Conservation (phyloP, 2,329 filamentous ascomycete species). For the Teratosphaeria epicoccoides region DNA sequence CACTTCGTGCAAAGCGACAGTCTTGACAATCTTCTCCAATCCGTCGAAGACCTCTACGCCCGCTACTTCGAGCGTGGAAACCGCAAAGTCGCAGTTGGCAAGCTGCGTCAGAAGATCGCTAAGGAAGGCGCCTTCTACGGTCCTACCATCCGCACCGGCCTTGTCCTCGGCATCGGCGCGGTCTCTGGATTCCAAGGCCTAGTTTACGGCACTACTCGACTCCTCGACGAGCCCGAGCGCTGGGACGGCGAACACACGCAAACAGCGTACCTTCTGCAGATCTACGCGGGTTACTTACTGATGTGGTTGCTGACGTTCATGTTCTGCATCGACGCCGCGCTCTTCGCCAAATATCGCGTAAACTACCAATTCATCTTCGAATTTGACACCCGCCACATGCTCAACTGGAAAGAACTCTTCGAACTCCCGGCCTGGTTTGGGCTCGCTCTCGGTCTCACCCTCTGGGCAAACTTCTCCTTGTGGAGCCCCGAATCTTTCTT, state of each 20-base stretch:
- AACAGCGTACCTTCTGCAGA: slow-evolving; percentile 38
- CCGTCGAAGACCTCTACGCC: slow-evolving; percentile 83
- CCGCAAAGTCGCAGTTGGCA: slow-evolving; percentile 79
- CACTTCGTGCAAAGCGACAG: slow-evolving; percentile 88
- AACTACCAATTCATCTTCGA: slow-evolving; percentile 90
- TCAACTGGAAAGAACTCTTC: slow-evolving; percentile 82
- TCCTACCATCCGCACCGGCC: slow-evolving; percentile 49
- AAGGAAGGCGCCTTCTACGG: slow-evolving; percentile 49
- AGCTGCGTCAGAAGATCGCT: slow-evolving; percentile 63
- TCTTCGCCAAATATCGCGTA: slow-evolving; percentile 77
- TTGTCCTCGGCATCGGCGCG: slow-evolving; percentile 31
- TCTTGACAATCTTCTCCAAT: slow-evolving; percentile 66
- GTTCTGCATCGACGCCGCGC: slow-evolving; percentile 75
- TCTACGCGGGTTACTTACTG: slow-evolving; percentile 88
- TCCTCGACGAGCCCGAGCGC: slow-evolving; percentile 12
- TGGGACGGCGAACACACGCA: slow-evolving; percentile 16
- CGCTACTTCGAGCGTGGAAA: slow-evolving; percentile 91
- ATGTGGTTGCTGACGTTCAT: slow-evolving; percentile 67
- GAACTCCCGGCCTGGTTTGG: slow-evolving; percentile 81
- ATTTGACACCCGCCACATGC: slow-evolving; percentile 67
- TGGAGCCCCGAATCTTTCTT: slow-evolving; percentile 31
- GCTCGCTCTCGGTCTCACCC: slow-evolving; percentile 61
- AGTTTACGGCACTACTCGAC: slow-evolving; percentile 26
- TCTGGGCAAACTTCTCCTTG: slow-evolving; percentile 81
- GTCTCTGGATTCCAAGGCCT: slow-evolving; percentile 36